Conservation (phyloP, 148 eudicot genomes). For the Rhododendron griersonianum region DNA sequence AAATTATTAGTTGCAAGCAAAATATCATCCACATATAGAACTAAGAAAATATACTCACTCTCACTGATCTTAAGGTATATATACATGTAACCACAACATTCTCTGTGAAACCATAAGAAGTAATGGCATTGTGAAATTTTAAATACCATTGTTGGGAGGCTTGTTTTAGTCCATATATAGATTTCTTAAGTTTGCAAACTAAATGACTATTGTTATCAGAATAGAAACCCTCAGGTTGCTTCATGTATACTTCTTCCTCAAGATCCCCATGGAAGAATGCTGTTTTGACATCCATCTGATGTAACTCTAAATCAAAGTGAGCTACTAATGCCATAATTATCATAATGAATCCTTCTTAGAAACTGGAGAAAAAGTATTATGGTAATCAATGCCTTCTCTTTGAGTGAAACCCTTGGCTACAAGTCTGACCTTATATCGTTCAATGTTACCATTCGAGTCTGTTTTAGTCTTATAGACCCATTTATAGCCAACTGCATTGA, state of each 20-base stretch:
- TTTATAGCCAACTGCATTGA: no score
- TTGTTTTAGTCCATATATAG: not conserved
- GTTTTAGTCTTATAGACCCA: no score
- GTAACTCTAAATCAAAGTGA: not conserved
- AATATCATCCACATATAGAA: not conserved
- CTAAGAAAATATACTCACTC: not conserved
- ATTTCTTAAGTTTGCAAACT: not conserved
- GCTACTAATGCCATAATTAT: not conserved
- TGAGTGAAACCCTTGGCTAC: not conserved
- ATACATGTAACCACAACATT: not conserved
- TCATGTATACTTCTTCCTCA: not conserved
- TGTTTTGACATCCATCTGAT: not conserved
- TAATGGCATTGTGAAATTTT: not conserved
- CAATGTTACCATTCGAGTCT: no score
- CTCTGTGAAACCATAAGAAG: not conserved
- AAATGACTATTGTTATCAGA: not conserved
- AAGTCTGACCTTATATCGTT: not conserved
- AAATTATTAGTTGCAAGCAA: not conserved
- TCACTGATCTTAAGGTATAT: not conserved
- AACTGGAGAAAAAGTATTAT: not conserved
- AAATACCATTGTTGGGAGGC: not conserved
- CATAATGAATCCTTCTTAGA: not conserved
- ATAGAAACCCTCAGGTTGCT: not conserved
- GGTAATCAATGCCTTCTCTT: not conserved
- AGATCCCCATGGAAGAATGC: not conserved